Evolutionary conservation across 2,329 filamentous ascomycete genomes (phyloP).

Genomic region (Botrytis tulipae): DNA sequence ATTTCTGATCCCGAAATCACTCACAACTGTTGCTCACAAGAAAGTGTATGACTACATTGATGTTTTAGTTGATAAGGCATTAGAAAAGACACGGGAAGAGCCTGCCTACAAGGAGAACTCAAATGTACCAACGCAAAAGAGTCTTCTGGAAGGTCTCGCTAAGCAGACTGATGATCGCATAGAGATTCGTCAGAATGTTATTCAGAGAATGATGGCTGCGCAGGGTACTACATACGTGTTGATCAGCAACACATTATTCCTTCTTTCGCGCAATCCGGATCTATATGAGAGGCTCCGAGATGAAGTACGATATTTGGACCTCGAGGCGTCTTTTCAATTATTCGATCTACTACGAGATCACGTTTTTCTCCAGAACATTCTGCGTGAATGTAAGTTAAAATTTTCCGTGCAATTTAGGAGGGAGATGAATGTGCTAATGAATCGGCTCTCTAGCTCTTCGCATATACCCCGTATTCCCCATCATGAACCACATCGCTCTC

Average conservation of each 20-base stretch:
- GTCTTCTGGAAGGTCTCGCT: background rate
- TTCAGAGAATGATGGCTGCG: conserved; percentile 41
- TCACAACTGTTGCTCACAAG: background rate
- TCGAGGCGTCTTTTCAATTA: background rate
- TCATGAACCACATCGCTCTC: background rate
- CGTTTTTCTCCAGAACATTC: conserved; percentile 30
- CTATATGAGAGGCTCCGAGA: background rate
- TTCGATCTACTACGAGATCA: background rate
- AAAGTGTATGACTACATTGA: background rate
- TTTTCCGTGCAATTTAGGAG: conserved; percentile 35
- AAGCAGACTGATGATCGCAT: conserved; percentile 42
- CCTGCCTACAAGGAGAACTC: background rate
- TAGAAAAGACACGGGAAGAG: background rate
- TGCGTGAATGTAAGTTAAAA: conserved; percentile 51
- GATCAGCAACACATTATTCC: conserved; percentile 29
- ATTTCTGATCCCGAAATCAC: background rate
- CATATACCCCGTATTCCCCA: conserved; percentile 3
- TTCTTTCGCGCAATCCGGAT: background rate
- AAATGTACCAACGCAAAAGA: background rate
- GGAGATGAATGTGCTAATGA: too few species aligned
- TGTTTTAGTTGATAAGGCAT: background rate
- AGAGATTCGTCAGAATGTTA: conserved; percentile 38
- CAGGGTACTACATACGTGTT: conserved; percentile 44
- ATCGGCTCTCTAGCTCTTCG: background rate
- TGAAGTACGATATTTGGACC: conserved; percentile 43